Conservation (phyloP, 1,284 basidiomycete genomes). For the Tilletiopsis washingtonensis region DNA sequence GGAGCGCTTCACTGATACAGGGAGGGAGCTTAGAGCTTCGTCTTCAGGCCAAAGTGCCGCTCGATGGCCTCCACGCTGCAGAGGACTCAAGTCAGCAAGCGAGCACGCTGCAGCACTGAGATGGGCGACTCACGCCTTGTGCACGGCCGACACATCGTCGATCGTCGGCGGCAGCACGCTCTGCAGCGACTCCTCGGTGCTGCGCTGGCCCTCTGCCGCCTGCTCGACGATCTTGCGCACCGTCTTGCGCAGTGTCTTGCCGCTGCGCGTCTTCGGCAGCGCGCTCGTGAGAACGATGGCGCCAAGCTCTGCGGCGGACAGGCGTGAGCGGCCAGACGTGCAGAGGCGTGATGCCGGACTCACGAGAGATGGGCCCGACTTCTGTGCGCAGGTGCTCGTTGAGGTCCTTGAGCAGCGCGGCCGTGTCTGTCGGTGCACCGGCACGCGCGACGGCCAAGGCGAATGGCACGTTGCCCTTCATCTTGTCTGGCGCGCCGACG, state of each 20-base stretch:
- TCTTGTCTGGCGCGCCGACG: conserved; percentile 38
- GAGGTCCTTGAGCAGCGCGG: conserved; percentile 28
- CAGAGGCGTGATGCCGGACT: conserved; percentile 26
- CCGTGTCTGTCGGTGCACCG: conserved; percentile 13
- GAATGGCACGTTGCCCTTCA: conserved; percentile 44
- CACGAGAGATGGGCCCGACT: conserved; percentile 36
- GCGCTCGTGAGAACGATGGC: conserved; percentile 11
- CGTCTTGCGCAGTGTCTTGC: conserved; percentile 33
- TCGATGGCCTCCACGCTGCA: background rate
- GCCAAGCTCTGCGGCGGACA: conserved; percentile 2
- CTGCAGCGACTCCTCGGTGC: conserved; percentile 1
- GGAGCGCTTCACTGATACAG: no score
- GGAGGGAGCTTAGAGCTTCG: no score
- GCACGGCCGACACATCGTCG: background rate
- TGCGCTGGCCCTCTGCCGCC: conserved; percentile 21
- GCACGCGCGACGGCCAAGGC: conserved; percentile 28
- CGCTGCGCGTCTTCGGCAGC: conserved; percentile 40
- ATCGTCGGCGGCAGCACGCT: conserved; percentile 4
- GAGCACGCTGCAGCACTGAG: no score
- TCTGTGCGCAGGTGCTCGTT: conserved; percentile 36
- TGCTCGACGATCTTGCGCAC: conserved; percentile 32
- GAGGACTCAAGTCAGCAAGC: no score
- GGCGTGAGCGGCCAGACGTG: conserved; percentile 17
- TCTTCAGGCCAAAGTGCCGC: background rate
- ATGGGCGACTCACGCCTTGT: no score